phyloP scores from a whole-genome alignment of 495 filamentous ascomycete genomes.

The Neurospora sp. region DNA sequence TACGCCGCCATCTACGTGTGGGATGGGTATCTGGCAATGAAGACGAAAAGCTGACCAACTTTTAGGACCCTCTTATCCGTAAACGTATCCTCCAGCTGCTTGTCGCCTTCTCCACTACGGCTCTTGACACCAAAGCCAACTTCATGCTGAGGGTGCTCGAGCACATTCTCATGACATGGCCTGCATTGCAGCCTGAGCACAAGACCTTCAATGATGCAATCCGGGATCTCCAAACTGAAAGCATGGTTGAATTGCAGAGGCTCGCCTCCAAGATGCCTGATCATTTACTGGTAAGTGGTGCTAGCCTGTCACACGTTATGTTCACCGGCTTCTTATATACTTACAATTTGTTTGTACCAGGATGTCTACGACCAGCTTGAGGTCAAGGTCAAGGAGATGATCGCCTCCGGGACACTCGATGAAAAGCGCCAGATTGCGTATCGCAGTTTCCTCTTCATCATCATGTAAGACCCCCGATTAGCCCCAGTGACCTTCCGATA shows the following conservation, averaged over 20 bases:
- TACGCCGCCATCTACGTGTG: conserved; percentile 16
- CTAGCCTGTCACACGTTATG: neutral
- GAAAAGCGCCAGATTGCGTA: conserved; percentile 56
- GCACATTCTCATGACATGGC: conserved; percentile 74
- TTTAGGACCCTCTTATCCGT: conserved; percentile 72
- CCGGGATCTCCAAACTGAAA: conserved; percentile 70
- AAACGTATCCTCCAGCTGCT: conserved; percentile 75
- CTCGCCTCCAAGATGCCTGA: conserved; percentile 86
- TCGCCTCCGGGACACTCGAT: conserved; percentile 60
- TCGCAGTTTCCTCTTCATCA: conserved; percentile 79
- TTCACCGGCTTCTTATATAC: neutral
- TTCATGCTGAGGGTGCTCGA: conserved; percentile 84
- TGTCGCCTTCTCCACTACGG: conserved; percentile 74
- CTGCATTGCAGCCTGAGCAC: conserved; percentile 55
- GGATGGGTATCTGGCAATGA: neutral
- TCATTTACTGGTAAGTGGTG: conserved; percentile 55
- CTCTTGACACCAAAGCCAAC: conserved; percentile 62
- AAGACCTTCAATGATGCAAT: conserved; percentile 80
- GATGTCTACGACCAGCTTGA: conserved; percentile 82
- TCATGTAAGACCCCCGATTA: conserved; percentile 50
- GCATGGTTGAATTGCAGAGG: conserved; percentile 77
- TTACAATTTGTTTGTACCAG: conserved; percentile 16
- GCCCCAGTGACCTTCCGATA: neutral
- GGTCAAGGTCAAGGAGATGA: conserved; percentile 70
- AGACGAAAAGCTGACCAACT: neutral